Evolutionary conservation across 331 rosid species (phyloP).

Genomic region (Malus hybrid): DNA sequence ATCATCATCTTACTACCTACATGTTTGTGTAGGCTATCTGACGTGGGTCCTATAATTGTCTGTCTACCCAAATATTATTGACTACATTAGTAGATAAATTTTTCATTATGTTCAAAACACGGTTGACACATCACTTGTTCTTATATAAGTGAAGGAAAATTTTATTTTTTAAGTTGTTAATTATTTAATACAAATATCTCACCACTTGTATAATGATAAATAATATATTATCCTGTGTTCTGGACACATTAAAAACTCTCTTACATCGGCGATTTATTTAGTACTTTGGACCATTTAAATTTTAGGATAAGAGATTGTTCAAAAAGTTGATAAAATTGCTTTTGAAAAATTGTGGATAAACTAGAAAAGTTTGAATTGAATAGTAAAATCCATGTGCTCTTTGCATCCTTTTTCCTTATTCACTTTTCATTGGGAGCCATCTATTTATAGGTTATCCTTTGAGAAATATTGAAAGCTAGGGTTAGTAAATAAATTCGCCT

Average conservation of each 20-base stretch:
- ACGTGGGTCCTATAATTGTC: slow-evolving; percentile 7
- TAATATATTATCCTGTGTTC: rapidly evolving
- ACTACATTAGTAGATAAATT: not conserved
- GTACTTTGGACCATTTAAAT: no score
- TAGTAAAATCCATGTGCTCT: not conserved
- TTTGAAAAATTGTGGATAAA: no score
- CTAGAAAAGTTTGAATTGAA: not conserved
- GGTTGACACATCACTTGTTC: rapidly evolving
- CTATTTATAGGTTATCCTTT: not conserved
- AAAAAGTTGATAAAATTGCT: not conserved
- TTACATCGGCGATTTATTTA: no score
- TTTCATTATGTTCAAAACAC: rapidly evolving
- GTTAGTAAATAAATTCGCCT: no score
- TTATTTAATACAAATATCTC: no score
- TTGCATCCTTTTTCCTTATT: slow-evolving; percentile 3
- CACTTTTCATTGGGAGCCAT: not conserved
- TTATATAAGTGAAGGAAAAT: no score
- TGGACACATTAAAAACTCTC: rapidly evolving
- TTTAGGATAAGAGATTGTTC: not conserved
- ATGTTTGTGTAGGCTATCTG: not conserved
- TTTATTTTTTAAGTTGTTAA: no score
- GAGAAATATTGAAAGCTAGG: not conserved
- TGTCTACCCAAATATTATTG: not conserved
- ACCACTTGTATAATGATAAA: no score
- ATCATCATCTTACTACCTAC: not conserved